A percentile compares a stretch with the other conserved stretches of the same genome.
Conservation (phyloP, 2,329 filamentous ascomycete genomes). For the Aspergillus fumigatus region DNA sequence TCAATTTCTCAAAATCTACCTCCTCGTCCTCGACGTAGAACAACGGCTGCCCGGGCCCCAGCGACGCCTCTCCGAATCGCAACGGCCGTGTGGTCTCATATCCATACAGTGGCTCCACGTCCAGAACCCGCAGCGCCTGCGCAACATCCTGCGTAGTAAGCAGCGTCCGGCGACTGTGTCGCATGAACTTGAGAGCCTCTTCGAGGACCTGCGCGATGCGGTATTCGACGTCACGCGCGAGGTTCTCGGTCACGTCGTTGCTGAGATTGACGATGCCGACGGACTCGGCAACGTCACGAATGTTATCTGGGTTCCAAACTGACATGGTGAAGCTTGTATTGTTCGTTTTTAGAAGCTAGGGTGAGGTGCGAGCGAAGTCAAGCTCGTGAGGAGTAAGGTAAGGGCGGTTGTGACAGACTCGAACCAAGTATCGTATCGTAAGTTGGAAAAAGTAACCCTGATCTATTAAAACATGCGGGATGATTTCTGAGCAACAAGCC, state of each 20-base stretch:
- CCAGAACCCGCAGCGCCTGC: constrained; percentile 76
- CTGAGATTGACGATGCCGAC: constrained; percentile 77
- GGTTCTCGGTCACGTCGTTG: constrained; percentile 80
- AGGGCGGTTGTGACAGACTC: background rate
- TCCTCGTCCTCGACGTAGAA: constrained; percentile 99
- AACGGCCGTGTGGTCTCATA: constrained; percentile 90
- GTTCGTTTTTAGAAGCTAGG: background rate
- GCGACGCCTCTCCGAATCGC: constrained; percentile 85
- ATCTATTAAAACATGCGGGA: background rate
- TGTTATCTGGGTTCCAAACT: constrained; percentile 94
- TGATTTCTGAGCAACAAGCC: background rate
- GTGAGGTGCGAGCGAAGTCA: background rate
- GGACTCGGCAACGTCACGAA: constrained; percentile 92
- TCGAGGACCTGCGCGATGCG: constrained; percentile 89
- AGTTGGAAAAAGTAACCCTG: background rate
- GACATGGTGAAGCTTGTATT: constrained; percentile 42
- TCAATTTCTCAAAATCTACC: constrained; percentile 97
- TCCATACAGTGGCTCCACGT: constrained; percentile 92
- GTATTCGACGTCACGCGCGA: constrained; percentile 93
- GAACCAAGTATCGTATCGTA: background rate
- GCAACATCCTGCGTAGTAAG: constrained; percentile 86
- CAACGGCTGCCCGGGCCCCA: constrained; percentile 88
- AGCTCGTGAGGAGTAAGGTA: background rate
- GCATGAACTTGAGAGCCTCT: constrained; percentile 95
- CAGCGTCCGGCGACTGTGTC: constrained; percentile 77